phyloP scores from a whole-genome alignment of 1,139 yeast species.

The Yamadazyma mexicana region DNA sequence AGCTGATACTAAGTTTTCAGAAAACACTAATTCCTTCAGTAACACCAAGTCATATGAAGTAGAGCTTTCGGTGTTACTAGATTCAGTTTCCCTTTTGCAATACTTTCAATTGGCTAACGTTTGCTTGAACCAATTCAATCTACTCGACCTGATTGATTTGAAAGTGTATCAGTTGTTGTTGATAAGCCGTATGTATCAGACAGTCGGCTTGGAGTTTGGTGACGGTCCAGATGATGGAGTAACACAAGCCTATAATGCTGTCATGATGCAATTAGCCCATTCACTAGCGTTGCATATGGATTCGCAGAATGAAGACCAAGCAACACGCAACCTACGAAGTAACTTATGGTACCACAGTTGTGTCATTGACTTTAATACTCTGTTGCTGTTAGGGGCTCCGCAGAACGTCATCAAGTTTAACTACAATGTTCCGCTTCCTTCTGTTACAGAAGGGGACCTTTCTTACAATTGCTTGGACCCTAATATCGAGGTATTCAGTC shows the following conservation, averaged over 20 bases:
- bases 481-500: conserved; percentile 1
- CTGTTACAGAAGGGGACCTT: neutral
- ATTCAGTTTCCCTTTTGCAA: conserved; percentile 30
- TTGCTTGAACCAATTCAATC: conserved; percentile 39
- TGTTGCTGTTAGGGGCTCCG: conserved; percentile 1
- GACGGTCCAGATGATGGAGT: conserved; percentile 52
- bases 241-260: conserved; percentile 35
- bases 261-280: conserved; percentile 41
- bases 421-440: neutral
- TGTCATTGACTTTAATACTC: conserved; percentile 1
- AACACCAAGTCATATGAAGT: conserved; percentile 20
- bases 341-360: conserved; percentile 6
- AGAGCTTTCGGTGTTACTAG: conserved; percentile 22
- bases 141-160: conserved; percentile 10
- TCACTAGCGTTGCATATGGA: conserved; percentile 46
- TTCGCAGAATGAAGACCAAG: conserved; percentile 15
- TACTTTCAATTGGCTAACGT: conserved; percentile 37
- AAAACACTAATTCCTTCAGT: no score
- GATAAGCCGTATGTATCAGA: conserved; percentile 38
- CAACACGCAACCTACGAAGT: conserved; percentile 31
- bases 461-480: conserved; percentile 3
- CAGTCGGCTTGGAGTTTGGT: conserved; percentile 50
- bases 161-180: conserved; percentile 39
- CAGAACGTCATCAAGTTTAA: conserved; percentile 1
- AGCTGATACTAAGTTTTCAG: conserved; percentile 23